Percentiles rank a stretch among this genome's conserved stretches.
phyloP scores from a whole-genome alignment of 495 filamentous ascomycete species.

The Bathelium albidoporum region DNA sequence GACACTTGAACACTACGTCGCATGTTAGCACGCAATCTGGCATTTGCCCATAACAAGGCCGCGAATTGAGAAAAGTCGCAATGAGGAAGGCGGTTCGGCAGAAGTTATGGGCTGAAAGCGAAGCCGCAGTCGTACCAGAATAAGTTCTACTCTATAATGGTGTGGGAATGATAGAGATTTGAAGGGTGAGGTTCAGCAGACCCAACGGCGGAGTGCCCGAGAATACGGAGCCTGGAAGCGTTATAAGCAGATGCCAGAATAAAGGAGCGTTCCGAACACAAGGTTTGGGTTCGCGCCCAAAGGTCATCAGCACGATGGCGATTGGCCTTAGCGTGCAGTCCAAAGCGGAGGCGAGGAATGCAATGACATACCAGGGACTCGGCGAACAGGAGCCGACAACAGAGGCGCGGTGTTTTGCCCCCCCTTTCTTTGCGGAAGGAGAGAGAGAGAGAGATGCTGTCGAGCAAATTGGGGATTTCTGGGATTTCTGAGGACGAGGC shows the following conservation, averaged over 20 bases:
- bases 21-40: background rate
- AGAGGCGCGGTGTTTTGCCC: background rate
- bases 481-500: background rate
- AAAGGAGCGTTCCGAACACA: background rate
- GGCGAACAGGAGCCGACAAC: background rate
- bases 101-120: background rate
- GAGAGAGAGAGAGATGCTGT: no score
- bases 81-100: background rate
- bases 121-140: background rate
- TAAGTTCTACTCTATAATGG: background rate
- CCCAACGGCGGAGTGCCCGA: background rate
- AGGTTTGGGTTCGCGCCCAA: background rate
- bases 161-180: background rate
- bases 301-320: background rate
- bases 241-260: background rate
- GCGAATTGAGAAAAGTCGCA: background rate
- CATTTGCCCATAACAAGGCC: background rate
- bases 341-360: background rate
- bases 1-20: background rate
- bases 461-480: background rate
- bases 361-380: conserved; percentile 6
- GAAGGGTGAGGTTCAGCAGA: background rate
- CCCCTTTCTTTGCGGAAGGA: background rate
- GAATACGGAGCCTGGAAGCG: conserved; percentile 1
- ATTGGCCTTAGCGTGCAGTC: background rate